Base-by-base conservation (phyloP, 2,329 filamentous ascomycete genomes). In the Claviceps capensis region DNA sequence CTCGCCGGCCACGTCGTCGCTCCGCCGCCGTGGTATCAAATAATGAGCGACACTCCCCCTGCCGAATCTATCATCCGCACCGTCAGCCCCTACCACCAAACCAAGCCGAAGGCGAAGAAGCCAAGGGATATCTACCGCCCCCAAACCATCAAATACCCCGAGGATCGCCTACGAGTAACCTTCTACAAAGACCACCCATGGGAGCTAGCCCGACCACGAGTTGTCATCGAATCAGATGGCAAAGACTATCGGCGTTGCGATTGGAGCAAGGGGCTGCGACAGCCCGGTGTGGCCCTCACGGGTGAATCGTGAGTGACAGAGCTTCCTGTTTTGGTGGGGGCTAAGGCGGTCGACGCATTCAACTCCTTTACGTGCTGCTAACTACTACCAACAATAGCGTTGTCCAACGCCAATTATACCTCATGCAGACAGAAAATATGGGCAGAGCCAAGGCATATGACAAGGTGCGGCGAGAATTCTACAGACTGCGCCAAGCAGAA, bases 141-240 rank as follows among this genome's bases (percentile, higher is more conserved):
- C 1, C 79, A 89, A 57, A 70, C 74, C 53, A 83, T 98, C 57
- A 72, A 71, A 51, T 96, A 93, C 65, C 80, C 85, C 54, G 93
- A 98, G 67, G 93, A 98, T 69, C 69, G 72, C 54, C 74, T 98
- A 62, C 83, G 93, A 57, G 75, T 71, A 59, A 80, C 83, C 30
- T 98, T 97, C 72, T 98, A 87, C 73, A 81, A 77, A 62, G 91
- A 98, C 67, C 93, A 98, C 66, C 93, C 93, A 5, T 98, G 93
- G 93, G 93, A 98, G 70, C 72, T 98, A 63, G 93, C 93, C 17
- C 78, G 91, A 56, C 93, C 93, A 51, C 78, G 88, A 59, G 76
- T 95, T 53, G 74, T 98, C 47, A 71, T 97, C 9, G 93, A 98
- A 70, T 74, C 82, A 59, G 85, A 91, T 62, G 93, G 93, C 50